These are phyloP conservation scores for Diaporthe ampelina DNA, from an alignment of 2,329 filamentous ascomycete species.

Conservation along the genomic window DNA sequence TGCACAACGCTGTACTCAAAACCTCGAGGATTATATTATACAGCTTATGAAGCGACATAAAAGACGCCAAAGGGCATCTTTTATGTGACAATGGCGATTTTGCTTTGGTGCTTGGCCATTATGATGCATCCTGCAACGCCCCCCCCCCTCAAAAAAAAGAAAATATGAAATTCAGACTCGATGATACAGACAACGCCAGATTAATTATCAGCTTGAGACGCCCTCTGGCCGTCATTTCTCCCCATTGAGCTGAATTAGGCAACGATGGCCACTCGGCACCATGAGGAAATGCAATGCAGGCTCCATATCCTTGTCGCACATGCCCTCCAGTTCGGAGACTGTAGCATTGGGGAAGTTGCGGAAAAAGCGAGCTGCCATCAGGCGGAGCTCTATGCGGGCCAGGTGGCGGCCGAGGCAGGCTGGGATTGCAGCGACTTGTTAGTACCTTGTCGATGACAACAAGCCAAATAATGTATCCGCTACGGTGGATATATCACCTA, in stretches of 20 bases:
- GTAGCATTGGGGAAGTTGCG: constrained; percentile 48
- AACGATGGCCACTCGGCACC: constrained; percentile 47
- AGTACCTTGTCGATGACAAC: not conserved
- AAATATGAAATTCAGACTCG: too few species aligned
- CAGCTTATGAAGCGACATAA: not conserved
- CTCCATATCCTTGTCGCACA: constrained; percentile 50
- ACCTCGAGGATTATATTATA: not conserved
- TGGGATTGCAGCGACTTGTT: constrained; percentile 37
- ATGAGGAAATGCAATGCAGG: constrained; percentile 47
- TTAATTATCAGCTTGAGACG: not conserved
- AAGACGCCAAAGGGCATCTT: not conserved
- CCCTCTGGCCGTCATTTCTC: not conserved
- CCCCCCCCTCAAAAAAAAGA: too few species aligned
- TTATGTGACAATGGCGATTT: not conserved
- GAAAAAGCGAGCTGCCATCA: constrained; percentile 65
- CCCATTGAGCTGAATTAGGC: constrained; percentile 45
- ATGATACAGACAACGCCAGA: not conserved
- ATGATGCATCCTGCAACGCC: not conserved
- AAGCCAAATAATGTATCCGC: not conserved
- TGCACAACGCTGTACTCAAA: too few species aligned
- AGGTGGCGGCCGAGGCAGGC: constrained; percentile 68
- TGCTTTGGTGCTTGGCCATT: not conserved
- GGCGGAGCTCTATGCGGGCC: constrained; percentile 66
- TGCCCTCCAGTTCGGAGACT: constrained; percentile 47
- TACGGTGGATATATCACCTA: constrained; percentile 39